phyloP scores from a whole-genome alignment of 257 asterid genomes.

The Gentiana dahurica region DNA sequence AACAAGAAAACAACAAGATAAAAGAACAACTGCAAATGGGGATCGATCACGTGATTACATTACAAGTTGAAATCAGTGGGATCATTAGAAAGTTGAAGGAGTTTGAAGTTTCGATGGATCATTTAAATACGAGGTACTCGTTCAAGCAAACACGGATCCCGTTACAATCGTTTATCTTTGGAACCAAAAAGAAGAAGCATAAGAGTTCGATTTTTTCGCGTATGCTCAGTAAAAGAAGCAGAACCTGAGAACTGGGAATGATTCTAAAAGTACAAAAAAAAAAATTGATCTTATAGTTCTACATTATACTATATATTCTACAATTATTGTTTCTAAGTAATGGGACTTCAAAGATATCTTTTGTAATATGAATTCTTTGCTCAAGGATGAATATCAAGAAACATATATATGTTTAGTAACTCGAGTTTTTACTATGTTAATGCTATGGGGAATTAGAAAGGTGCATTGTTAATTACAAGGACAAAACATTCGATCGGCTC shows the following conservation, averaged over 20 bases:
- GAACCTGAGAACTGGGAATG: conserved; percentile 43
- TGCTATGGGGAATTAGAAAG: too few relatives aligned
- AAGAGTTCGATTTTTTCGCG: conserved; percentile 63
- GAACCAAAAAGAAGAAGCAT: conserved; percentile 53
- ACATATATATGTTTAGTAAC: too few relatives aligned
- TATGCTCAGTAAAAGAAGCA: conserved; percentile 50
- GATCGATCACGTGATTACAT: conserved; percentile 41
- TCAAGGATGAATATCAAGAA: too few relatives aligned
- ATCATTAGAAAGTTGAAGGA: conserved; percentile 48
- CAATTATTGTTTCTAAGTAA: too few relatives aligned
- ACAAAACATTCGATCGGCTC: too few relatives aligned
- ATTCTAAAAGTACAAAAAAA: conserved; percentile 11
- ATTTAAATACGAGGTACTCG: conserved; percentile 40
- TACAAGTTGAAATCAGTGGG: conserved; percentile 56
- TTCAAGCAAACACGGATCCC: conserved; percentile 45
- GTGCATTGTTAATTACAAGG: too few relatives aligned
- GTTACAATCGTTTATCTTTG: conserved; percentile 61
- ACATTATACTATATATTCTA: too few relatives aligned
- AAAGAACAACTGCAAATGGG: conserved; percentile 70
- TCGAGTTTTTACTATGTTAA: too few relatives aligned
- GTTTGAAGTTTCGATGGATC: conserved; percentile 45
- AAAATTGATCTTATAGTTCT: conserved; percentile 7
- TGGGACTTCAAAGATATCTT: too few relatives aligned
- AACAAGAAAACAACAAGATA: conserved; percentile 83
- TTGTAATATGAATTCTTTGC: too few relatives aligned